Evolutionary conservation across 2,329 filamentous ascomycete genomes (phyloP).

Genomic region (Beauveria sp.): DNA sequence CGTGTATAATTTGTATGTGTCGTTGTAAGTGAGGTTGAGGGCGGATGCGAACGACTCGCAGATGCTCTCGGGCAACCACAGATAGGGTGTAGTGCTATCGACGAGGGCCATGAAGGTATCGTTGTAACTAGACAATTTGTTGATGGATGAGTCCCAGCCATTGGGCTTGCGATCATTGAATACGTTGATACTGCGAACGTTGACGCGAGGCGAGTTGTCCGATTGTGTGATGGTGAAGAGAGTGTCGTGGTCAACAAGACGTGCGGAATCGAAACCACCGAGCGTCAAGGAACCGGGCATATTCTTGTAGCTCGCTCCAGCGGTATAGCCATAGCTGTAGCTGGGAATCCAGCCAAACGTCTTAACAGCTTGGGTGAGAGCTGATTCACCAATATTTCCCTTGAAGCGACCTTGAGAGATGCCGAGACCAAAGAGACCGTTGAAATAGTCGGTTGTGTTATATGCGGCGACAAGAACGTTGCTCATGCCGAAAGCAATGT

Average conservation of each 20-base stretch:
- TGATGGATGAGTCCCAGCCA: conserved; percentile 32
- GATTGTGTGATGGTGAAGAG: conserved; percentile 50
- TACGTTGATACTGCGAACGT: conserved; percentile 51
- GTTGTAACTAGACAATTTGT: conserved; percentile 36
- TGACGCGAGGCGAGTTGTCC: conserved; percentile 48
- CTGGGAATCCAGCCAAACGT: conserved; percentile 56
- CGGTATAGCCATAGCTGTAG: conserved; percentile 68
- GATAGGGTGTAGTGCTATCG: conserved; percentile 56
- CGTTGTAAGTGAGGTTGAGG: conserved; percentile 59
- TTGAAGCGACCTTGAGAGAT: conserved; percentile 47
- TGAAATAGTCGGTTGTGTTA: conserved; percentile 48
- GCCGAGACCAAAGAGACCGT: conserved; percentile 50
- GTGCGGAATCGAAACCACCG: conserved; percentile 60
- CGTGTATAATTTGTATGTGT: conserved; percentile 55
- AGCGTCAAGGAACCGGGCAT: conserved; percentile 53
- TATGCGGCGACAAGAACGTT: conserved; percentile 42
- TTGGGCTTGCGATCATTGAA: conserved; percentile 20
- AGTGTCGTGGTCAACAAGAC: conserved; percentile 53
- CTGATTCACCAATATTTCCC: conserved; percentile 39
- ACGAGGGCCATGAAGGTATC: conserved; percentile 46
- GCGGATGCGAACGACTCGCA: conserved; percentile 58
- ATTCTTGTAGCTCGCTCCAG: conserved; percentile 59
- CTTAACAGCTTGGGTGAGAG: conserved; percentile 51
- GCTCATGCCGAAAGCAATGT: conserved; percentile 33
- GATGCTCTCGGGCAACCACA: conserved; percentile 53